Conservation (phyloP, 495 filamentous ascomycete genomes). For the Aspergillus hancockii region DNA sequence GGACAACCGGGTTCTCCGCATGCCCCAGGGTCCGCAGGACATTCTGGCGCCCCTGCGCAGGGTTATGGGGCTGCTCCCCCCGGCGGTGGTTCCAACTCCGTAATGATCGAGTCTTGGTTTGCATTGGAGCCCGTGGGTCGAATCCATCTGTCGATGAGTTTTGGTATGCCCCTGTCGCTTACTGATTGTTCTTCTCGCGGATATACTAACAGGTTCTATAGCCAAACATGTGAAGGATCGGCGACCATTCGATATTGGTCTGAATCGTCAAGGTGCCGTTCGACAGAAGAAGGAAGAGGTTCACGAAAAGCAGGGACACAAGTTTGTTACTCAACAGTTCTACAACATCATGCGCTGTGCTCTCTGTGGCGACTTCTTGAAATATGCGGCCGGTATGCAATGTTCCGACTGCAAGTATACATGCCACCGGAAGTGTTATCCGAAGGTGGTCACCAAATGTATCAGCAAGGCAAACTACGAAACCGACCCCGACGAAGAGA, state of each 20-base stretch:
- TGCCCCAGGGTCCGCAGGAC: slow-evolving; percentile 25
- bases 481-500: slow-evolving; percentile 96
- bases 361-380: slow-evolving; percentile 96
- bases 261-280: slow-evolving; percentile 94
- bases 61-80: slow-evolving; percentile 30
- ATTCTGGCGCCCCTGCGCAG: slow-evolving; percentile 23
- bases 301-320: slow-evolving; percentile 97
- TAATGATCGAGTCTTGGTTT: slow-evolving; percentile 93
- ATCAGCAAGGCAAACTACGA: slow-evolving; percentile 99
- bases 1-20: slow-evolving; percentile 39
- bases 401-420: slow-evolving; percentile 99
- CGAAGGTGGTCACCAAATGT: slow-evolving; percentile 98
- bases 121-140: slow-evolving; percentile 91
- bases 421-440: slow-evolving; percentile 95
- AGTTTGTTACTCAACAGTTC: slow-evolving; percentile 96
- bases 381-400: slow-evolving; percentile 98
- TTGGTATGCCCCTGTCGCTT: slow-evolving; percentile 56
- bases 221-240: slow-evolving; percentile 69
- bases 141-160: slow-evolving; percentile 84
- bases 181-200: not conserved
- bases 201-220: slow-evolving; percentile 41
- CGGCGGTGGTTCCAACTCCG: slow-evolving; percentile 50
- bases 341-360: slow-evolving; percentile 99
- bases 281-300: slow-evolving; percentile 96
- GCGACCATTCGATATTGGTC: slow-evolving; percentile 78